Conservation (phyloP, 176 grass and related monocot species). For the Oryza punctata region DNA sequence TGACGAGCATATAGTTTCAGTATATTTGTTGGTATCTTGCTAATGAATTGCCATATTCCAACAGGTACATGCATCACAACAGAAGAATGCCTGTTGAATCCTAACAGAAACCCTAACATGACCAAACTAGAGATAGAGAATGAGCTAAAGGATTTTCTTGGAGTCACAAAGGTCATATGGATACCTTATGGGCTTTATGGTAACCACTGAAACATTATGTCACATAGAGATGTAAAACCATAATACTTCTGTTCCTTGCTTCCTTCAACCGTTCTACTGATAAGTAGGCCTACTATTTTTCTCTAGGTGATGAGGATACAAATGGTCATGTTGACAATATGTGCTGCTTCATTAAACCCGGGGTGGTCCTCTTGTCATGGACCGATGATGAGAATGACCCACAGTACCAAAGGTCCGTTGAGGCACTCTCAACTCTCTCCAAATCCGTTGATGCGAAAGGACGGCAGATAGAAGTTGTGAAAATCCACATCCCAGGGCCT, state of each 20-base stretch:
- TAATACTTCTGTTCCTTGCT: not conserved
- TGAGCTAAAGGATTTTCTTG: conserved; percentile 81
- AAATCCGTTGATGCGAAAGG: conserved; percentile 55
- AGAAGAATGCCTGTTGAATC: conserved; percentile 83
- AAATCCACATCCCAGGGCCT: conserved; percentile 85
- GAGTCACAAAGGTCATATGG: conserved; percentile 89
- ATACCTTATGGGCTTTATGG: conserved; percentile 80
- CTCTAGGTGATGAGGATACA: conserved; percentile 84
- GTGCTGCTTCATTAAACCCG: conserved; percentile 86
- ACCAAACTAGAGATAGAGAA: conserved; percentile 79
- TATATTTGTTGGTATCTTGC: not conserved
- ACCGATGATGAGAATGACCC: conserved; percentile 69
- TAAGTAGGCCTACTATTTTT: conserved; percentile 7
- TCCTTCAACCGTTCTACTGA: not conserved
- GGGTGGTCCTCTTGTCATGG: conserved; percentile 76
- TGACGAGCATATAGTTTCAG: not conserved
- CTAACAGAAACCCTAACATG: conserved; percentile 91
- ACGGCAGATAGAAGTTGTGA: conserved; percentile 67
- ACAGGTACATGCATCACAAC: conserved; percentile 98
- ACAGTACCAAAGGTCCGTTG: conserved; percentile 73
- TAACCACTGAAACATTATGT: conserved; percentile 27
- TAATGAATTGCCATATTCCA: conserved; percentile 26
- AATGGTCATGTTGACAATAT: conserved; percentile 90
- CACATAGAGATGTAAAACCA: not conserved
- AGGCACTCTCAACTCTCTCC: conserved; percentile 68